Conservation (phyloP, 306 rosid species). For the Malus asiatica region DNA sequence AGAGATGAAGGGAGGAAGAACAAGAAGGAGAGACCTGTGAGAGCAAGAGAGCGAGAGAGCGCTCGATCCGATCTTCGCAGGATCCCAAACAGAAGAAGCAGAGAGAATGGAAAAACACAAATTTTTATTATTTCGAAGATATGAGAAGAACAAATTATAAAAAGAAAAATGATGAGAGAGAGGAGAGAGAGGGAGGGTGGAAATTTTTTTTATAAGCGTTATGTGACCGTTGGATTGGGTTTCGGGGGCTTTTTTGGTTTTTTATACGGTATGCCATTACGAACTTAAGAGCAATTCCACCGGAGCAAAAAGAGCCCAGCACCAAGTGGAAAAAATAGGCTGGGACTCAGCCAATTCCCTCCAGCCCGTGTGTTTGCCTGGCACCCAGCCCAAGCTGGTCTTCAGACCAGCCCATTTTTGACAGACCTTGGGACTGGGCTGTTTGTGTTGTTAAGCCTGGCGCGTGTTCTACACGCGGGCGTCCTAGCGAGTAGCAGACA, state of each 20-base stretch:
- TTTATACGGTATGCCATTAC: background rate
- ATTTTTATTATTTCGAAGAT: background rate
- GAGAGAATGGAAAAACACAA: background rate
- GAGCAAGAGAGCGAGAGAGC: constrained; percentile 16
- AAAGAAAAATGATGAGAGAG: background rate
- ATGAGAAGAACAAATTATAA: no score
- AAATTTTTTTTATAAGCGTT: background rate
- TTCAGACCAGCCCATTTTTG: no score
- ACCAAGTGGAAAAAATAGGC: no score
- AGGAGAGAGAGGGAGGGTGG: background rate
- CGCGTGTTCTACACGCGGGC: no score
- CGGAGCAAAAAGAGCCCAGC: no score
- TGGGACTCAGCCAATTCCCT: no score
- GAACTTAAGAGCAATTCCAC: no score
- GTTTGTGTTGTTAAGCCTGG: no score
- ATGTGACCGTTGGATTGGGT: constrained; percentile 26
- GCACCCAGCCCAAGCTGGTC: no score
- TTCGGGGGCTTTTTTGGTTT: background rate
- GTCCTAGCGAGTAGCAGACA: no score
- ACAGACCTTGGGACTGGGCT: no score
- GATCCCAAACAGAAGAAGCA: constrained; percentile 31
- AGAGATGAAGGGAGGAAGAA: background rate
- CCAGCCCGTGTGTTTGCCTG: no score
- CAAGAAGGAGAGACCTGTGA: background rate
- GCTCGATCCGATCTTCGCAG: constrained; percentile 42